Evolutionary conservation across 352 stramenopile species (phyloP), one percentile per base, ranked within the genome.

Genomic region (Pythium sukuiense): DNA sequence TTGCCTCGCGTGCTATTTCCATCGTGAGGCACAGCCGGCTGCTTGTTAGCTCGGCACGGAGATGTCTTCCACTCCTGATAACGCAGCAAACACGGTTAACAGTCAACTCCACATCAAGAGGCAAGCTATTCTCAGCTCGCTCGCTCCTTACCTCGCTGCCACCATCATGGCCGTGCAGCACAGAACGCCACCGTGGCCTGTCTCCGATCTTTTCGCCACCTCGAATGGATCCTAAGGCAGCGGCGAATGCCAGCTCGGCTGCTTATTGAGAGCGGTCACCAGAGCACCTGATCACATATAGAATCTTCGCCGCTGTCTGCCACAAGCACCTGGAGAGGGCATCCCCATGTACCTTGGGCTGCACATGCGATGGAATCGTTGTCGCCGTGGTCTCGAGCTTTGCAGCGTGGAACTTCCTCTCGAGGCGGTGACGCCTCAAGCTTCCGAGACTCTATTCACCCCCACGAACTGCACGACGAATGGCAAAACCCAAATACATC

Each of bases 401-500:
- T 24, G 20, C 20, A 24, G 20, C 20, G 20, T 24, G 20, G 20
- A 37, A 11, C 32, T 37, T 37, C 32, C 32, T 43, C 20, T 24
- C 20, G 20, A 24, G 20, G 20, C 20, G 20, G 20, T 24, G 32
- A 12, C 32, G 32, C 32, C 32, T 37, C 32, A 11, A 12, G 32
- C 6, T 37, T 11, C 32, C 6, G 11, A 37, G 32, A 6, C 32
- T 37, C 32, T 11, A 12, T 37, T 37, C 32, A 37, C 32, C 11
- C 32, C 32, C 39, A 49, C 41, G 5, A 24, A 49, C n/a, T 14
- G 41, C 41, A 49, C 41, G 14, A 48, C 16, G 50, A 35, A 53
- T 39, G 55, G 8, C 33, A 62, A 45, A 55, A 26, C 9, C n/a
- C 39, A 13, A 45, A 48, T 13, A 46, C 59, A 65, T 59, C 18